Evolutionary conservation across 2,329 filamentous ascomycete species (phyloP).

Genomic region (Penicillium sp.): DNA sequence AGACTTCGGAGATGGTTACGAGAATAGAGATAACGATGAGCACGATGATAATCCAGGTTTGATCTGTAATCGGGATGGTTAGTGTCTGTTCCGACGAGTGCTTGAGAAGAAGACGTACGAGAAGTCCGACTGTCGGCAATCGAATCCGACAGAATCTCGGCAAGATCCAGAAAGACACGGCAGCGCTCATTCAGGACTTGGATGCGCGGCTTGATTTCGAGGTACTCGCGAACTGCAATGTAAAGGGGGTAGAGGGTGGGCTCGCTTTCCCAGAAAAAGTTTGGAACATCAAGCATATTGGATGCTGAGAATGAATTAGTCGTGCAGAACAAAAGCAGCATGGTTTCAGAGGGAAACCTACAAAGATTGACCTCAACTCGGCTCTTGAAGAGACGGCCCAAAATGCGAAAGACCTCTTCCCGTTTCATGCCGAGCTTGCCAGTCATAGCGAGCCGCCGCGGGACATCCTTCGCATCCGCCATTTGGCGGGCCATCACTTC

Average conservation of each 20-base stretch:
- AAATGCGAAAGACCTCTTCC: slow-evolving; percentile 85
- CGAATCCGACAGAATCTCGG: slow-evolving; percentile 88
- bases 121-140: slow-evolving; percentile 96
- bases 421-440: slow-evolving; percentile 88
- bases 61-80: slow-evolving; percentile 46
- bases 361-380: slow-evolving; percentile 96
- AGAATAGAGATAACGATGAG: slow-evolving; percentile 87
- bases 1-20: slow-evolving; percentile 86
- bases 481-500: slow-evolving; percentile 94
- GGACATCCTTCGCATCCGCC: slow-evolving; percentile 87
- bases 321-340: background rate
- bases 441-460: slow-evolving; percentile 81
- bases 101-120: slow-evolving; percentile 38
- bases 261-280: slow-evolving; percentile 83
- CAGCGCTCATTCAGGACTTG: slow-evolving; percentile 97
- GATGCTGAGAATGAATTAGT: slow-evolving; percentile 58
- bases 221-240: slow-evolving; percentile 89
- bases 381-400: slow-evolving; percentile 87
- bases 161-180: slow-evolving; percentile 91
- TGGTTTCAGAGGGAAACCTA: slow-evolving; percentile 54
- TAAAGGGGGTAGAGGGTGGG: slow-evolving; percentile 94
- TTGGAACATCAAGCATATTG: slow-evolving; percentile 92
- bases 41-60: slow-evolving; percentile 97
- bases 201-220: slow-evolving; percentile 94
- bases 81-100: background rate